Percentiles rank a stretch among this genome's conserved stretches.
Evolutionary conservation across 768 basidiomycete species (phyloP).

Genomic region (Russula sp.): DNA sequence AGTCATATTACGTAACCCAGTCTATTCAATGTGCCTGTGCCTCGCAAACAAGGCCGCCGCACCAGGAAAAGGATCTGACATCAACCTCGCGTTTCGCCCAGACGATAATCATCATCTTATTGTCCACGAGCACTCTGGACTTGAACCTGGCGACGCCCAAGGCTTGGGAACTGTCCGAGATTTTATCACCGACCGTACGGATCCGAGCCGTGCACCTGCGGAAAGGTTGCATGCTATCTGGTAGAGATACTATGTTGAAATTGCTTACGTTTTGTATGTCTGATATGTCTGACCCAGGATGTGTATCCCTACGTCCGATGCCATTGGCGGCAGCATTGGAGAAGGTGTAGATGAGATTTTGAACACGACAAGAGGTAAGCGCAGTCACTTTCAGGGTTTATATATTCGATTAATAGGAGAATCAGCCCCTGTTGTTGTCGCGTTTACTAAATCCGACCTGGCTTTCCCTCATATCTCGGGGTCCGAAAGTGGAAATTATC

Average conservation of each 20-base stretch:
- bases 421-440: conserved; percentile 3
- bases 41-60: neutral
- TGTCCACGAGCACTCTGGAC: neutral
- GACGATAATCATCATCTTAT: conserved; percentile 4
- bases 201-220: neutral
- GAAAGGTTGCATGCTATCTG: conserved; percentile 7
- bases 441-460: conserved; percentile 2
- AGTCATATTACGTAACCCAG: neutral
- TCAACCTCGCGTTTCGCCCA: neutral
- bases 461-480: neutral
- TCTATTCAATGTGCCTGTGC: neutral
- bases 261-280: neutral
- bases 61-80: neutral
- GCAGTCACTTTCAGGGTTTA: neutral
- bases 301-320: neutral
- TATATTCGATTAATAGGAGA: neutral
- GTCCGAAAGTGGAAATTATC: neutral
- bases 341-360: conserved; percentile 2
- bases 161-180: conserved; percentile 1
- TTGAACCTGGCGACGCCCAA: neutral
- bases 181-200: neutral
- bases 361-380: neutral
- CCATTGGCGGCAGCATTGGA: neutral
- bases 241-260: neutral
- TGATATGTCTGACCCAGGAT: neutral